Evolutionary conservation across 805 yeast genomes (phyloP).

Genomic region (Nakazawaea pomicola): DNA sequence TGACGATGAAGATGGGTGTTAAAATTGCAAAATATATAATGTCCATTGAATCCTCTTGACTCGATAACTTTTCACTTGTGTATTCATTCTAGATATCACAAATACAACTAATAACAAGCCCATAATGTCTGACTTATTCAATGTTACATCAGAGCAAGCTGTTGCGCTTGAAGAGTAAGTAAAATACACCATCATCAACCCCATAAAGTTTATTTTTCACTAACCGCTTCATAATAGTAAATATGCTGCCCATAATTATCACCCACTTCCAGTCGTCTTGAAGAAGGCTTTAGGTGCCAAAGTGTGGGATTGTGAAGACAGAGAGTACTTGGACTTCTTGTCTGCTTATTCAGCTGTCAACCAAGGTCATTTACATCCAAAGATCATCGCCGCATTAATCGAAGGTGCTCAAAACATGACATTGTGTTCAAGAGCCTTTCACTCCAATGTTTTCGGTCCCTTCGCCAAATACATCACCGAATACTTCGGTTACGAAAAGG

Average conservation of each 20-base stretch:
- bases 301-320: slow-evolving; percentile 98
- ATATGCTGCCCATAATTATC: slow-evolving; percentile 86
- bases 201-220: too few relatives aligned
- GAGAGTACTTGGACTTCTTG: slow-evolving; percentile 84
- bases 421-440: slow-evolving; percentile 87
- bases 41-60: neutral
- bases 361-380: slow-evolving; percentile 98
- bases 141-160: slow-evolving; percentile 12
- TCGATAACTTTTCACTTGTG: too few relatives aligned
- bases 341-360: slow-evolving; percentile 96
- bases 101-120: too few relatives aligned
- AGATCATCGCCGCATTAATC: slow-evolving; percentile 74
- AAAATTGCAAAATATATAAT: neutral
- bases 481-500: slow-evolving; percentile 85
- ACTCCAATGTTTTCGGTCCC: slow-evolving; percentile 80
- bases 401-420: slow-evolving; percentile 87
- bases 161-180: slow-evolving; percentile 13
- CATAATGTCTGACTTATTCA: slow-evolving; percentile 10
- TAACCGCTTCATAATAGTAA: too few relatives aligned
- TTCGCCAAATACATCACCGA: slow-evolving; percentile 87
- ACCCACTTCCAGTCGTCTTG: slow-evolving; percentile 93
- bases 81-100: too few relatives aligned
- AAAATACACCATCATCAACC: too few relatives aligned
- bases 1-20: slow-evolving; percentile 1
- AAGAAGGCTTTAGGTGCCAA: slow-evolving; percentile 83